phyloP scores from a whole-genome alignment of 1,284 basidiomycete genomes.

The Cystobasidium sp. region DNA sequence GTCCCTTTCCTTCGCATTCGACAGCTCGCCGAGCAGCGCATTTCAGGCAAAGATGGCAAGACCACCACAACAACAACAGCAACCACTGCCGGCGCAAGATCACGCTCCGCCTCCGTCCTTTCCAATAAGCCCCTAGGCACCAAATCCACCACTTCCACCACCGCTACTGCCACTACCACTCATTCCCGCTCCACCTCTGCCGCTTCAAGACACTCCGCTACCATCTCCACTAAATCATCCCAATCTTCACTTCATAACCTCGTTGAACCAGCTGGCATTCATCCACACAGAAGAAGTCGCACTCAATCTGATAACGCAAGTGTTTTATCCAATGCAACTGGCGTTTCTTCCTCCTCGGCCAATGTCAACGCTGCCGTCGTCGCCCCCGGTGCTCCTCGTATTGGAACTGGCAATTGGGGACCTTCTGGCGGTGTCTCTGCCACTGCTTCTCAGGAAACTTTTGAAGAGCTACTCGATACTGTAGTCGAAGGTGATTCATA shows the following conservation, averaged over 20 bases:
- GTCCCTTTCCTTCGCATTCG: neutral
- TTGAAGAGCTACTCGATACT: slow-evolving; percentile 38
- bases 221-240: slow-evolving; percentile 38
- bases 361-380: neutral
- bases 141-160: slow-evolving; percentile 17
- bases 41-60: slow-evolving; percentile 21
- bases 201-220: slow-evolving; percentile 40
- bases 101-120: slow-evolving; percentile 42
- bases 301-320: slow-evolving; percentile 38
- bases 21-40: slow-evolving; percentile 17
- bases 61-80: slow-evolving; percentile 22
- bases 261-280: slow-evolving; percentile 23
- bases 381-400: slow-evolving; percentile 26
- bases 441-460: slow-evolving; percentile 10
- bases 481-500: slow-evolving; percentile 40
- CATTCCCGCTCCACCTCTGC: slow-evolving; percentile 39
- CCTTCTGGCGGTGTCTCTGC: neutral
- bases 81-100: slow-evolving; percentile 10
- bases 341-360: slow-evolving; percentile 3
- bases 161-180: slow-evolving; percentile 24
- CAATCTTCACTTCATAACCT: slow-evolving; percentile 37
- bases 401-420: slow-evolving; percentile 28
- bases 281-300: slow-evolving; percentile 27
- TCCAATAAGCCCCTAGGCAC: slow-evolving; percentile 40
- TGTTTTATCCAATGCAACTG: slow-evolving; percentile 13